A percentile compares a stretch with the other conserved stretches of the same genome.
Evolutionary conservation across 2,329 filamentous ascomycete genomes (phyloP).

Genomic region (Penicillium aurantiogriseum): DNA sequence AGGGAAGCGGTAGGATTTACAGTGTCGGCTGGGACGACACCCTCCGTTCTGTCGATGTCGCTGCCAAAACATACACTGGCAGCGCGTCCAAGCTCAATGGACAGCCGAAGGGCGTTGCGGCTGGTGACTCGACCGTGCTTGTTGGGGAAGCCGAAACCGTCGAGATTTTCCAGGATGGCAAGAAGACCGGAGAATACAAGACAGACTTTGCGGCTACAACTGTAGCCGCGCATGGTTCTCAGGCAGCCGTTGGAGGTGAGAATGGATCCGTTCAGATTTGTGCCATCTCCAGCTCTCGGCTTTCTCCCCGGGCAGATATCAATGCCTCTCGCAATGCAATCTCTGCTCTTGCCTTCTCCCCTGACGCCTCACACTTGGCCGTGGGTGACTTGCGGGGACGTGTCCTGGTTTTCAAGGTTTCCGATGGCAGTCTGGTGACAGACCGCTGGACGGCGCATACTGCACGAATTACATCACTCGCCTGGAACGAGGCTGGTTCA

Average conservation of each 20-base stretch:
- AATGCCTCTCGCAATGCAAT: constrained; percentile 69
- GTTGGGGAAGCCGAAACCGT: constrained; percentile 62
- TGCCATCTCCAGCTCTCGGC: constrained; percentile 56
- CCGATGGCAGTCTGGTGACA: constrained; percentile 69
- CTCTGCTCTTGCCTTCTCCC: constrained; percentile 79
- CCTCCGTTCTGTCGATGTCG: constrained; percentile 72
- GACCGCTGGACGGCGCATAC: constrained; percentile 76
- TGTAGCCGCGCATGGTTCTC: constrained; percentile 66
- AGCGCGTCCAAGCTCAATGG: constrained; percentile 65
- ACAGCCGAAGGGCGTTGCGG: constrained; percentile 74
- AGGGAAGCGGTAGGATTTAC: constrained; percentile 62
- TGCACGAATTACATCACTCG: constrained; percentile 63
- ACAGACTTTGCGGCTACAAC: constrained; percentile 66
- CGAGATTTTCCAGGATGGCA: constrained; percentile 57
- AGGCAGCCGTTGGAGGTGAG: constrained; percentile 74
- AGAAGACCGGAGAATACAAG: constrained; percentile 59
- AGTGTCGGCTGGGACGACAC: constrained; percentile 95
- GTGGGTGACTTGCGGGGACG: constrained; percentile 82
- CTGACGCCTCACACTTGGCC: constrained; percentile 72
- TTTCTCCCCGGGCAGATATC: constrained; percentile 57
- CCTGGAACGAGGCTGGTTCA: constrained; percentile 76
- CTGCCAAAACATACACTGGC: constrained; percentile 72
- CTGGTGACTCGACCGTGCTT: constrained; percentile 53
- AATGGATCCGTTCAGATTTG: constrained; percentile 76
- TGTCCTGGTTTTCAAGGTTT: constrained; percentile 74